Conservation (phyloP, 1,284 basidiomycete genomes). For the Leccinum subfulvum region DNA sequence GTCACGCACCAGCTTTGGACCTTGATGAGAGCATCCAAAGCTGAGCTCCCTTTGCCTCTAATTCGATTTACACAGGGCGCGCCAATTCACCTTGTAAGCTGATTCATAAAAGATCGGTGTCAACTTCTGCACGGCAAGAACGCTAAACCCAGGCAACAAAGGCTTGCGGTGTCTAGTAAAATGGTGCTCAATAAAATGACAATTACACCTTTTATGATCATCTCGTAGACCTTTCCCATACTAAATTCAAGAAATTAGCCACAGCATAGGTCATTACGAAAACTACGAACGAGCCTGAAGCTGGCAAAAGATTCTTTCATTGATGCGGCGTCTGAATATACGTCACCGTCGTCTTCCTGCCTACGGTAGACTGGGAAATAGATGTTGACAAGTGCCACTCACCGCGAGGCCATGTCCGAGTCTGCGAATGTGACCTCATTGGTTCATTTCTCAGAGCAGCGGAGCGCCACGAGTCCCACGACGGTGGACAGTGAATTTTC, state of each 20-base stretch:
- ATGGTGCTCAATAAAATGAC: not conserved
- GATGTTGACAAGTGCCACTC: too few species aligned
- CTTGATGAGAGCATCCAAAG: not conserved
- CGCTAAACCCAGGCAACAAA: conserved; percentile 11
- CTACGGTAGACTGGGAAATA: too few species aligned
- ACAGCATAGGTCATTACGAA: not conserved
- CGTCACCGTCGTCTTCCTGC: conserved; percentile 26
- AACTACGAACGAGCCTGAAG: conserved; percentile 35
- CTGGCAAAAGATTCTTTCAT: conserved; percentile 16
- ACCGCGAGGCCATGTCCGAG: too few species aligned
- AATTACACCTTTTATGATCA: not conserved
- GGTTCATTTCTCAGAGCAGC: too few species aligned
- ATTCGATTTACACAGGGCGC: too few species aligned
- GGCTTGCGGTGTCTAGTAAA: conserved; percentile 38
- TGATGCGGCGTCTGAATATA: conserved; percentile 44
- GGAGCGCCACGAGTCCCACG: too few species aligned
- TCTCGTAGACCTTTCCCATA: conserved; percentile 17
- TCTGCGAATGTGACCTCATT: too few species aligned
- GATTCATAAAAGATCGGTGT: too few species aligned
- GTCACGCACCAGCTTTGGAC: not conserved
- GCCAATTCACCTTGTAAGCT: too few species aligned
- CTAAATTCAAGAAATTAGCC: conserved; percentile 7
- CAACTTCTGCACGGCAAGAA: conserved; percentile 16
- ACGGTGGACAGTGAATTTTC: too few species aligned
- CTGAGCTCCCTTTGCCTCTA: too few species aligned